Base-by-base conservation (phyloP, 2,329 filamentous ascomycete species). In the Sarocladium oryzae region DNA sequence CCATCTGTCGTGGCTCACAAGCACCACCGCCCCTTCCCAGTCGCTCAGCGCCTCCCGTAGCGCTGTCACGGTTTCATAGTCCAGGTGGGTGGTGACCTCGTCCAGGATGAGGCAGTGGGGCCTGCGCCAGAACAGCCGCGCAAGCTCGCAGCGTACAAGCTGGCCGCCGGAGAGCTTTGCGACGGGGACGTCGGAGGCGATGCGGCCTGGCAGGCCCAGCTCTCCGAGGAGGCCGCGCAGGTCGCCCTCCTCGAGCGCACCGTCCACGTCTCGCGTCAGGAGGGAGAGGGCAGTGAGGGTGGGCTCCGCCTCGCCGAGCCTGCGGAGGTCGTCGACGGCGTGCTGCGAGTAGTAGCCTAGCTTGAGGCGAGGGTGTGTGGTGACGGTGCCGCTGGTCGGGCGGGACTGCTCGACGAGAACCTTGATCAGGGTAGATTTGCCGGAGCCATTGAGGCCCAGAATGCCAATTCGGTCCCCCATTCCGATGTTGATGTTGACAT, bases 1-100 rank as follows among this genome's bases (percentile, higher is more conserved):
- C 75, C 87, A 95, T 28, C 89, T 76, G 64, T 95, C 89, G 69
- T 95, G 89, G 32, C 83, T 89, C 4, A 93, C 84, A 4, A 93
- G 69, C 35, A 95, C 68, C 3, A 93, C 77, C 0, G 88, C 88
- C 0, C 89, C 89, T 51, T 83, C 77, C 76, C 86, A 95, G 2
- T 69, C 69, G 13, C 77, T 74, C 55, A 95, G 64, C 2, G 85
- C 85, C 21, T 79, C 74, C 1, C 85, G 76, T 51, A 95, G 67
- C 2, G 86, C 87, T 7, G 81, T 78, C 21, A 92, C 87, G 0
- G 86, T 92, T 67, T 93, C 82, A 55, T 86, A 88, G 63, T 95
- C 89, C 36, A 95, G 74, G 70, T 95, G 89, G 1, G 89, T 92
- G 6, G 88, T 93, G 21, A 89, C 84, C 64, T 89, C 89, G 62